Percentiles rank a stretch among this genome's conserved stretches.
These are phyloP conservation scores for Paulownia fortunei DNA, from an alignment of 257 asterid species.

Conservation along the genomic window DNA sequence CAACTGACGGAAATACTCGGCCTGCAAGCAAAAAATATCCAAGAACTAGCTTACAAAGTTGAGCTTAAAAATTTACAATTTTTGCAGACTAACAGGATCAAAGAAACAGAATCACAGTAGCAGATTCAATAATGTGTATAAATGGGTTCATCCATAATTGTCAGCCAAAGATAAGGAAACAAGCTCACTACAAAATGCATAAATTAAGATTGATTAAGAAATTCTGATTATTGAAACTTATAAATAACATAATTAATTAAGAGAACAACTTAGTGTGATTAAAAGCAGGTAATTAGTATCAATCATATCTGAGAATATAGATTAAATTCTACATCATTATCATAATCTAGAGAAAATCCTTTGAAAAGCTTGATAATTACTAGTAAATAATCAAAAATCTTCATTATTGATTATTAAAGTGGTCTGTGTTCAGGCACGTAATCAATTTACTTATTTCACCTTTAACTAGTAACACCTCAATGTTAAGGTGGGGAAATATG, in stretches of 20 bases:
- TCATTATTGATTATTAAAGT: no score
- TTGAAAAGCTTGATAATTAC: no score
- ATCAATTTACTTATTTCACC: no score
- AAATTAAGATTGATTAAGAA: not conserved
- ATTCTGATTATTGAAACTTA: not conserved
- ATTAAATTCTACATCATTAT: not conserved
- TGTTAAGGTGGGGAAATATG: no score
- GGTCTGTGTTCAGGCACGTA: no score
- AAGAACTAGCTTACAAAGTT: not conserved
- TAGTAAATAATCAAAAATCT: no score
- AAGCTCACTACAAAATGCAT: not conserved
- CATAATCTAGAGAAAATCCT: not conserved
- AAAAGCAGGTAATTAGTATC: not conserved
- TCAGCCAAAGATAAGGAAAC: conserved; percentile 2
- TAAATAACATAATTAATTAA: no score
- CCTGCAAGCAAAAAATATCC: conserved; percentile 54
- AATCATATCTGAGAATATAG: no score
- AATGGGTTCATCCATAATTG: not conserved
- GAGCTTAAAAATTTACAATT: not conserved
- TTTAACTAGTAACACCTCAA: no score
- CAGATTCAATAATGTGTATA: not conserved
- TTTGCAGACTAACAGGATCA: not conserved
- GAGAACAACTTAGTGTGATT: not conserved
- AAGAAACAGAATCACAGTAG: not conserved
- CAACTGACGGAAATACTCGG: conserved; percentile 93